These are phyloP conservation scores for Thielaviopsis ethacetica DNA, from an alignment of 2,329 filamentous ascomycete genomes.

Conservation along the genomic window DNA sequence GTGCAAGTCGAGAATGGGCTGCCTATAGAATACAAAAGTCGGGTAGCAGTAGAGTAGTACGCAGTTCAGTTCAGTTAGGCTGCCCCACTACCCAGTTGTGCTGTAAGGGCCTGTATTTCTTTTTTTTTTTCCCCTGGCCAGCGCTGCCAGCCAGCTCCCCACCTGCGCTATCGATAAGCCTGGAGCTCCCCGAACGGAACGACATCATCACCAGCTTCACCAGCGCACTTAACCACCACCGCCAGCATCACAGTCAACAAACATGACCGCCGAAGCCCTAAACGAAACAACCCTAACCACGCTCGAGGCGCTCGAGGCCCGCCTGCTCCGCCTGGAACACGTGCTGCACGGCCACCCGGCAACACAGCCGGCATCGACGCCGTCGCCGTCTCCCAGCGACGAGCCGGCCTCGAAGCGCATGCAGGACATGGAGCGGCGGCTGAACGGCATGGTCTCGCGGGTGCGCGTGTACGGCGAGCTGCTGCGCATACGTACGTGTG, in stretches of 20 bases:
- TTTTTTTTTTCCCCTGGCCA: too few species aligned
- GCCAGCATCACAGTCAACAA: too few species aligned
- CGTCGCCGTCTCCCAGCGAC: constrained; percentile 16
- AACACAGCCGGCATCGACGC: constrained; percentile 15
- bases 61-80: too few species aligned
- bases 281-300: constrained; percentile 39
- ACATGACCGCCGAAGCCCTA: constrained; percentile 22
- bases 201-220: too few species aligned
- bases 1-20: too few species aligned
- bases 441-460: constrained; percentile 31
- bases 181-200: not conserved
- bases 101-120: too few species aligned
- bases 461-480: constrained; percentile 42
- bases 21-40: not conserved
- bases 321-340: constrained; percentile 43
- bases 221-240: too few species aligned
- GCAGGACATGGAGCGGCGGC: constrained; percentile 36
- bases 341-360: constrained; percentile 33
- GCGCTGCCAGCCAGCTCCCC: not conserved
- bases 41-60: too few species aligned
- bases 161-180: not conserved
- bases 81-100: too few species aligned
- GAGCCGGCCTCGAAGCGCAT: constrained; percentile 28
- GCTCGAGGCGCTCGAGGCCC: constrained; percentile 38
- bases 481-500: constrained; percentile 39